Evolutionary conservation across 441 rosid genomes (phyloP), one percentile per base, ranked within the genome.

Genomic region (Aquilaria agallochum): DNA sequence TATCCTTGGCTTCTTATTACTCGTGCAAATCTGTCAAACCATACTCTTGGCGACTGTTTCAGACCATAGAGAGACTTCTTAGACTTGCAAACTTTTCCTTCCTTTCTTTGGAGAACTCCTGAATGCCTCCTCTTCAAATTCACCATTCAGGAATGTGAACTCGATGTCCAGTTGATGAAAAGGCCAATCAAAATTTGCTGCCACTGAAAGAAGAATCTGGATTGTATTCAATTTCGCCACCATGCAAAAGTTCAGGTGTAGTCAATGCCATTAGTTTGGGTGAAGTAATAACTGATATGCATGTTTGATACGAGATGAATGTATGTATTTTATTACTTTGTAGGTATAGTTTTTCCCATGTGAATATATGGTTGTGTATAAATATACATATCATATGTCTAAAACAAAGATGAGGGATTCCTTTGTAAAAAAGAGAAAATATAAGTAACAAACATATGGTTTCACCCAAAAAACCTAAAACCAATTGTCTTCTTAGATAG

Each of bases 41-140:
- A 62, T 0, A 44, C 66, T 30, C 36, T 36, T 1, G 66, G 58
- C 20, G 58, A 51, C n/a, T 62, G 58, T 15, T 51, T 50, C 31
- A 31, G 8, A 3, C 46, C 55, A 48, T 49, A 49, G 2, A 60
- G 11, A 11, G 46, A 11, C 5, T 60, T 48, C 20, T 13, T 9
- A 3, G 11, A 27, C 13, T 9, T 11, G n/a, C 46, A 49, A 5
- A 49, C 44, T 31, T 46, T 8, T 2, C 33, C 12, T 2, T 14
- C 48, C 20, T 11, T 10, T 48, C 45, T 27, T 15, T 11, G 11
- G 6, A 14, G 12, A 3, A 6, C 5, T 56, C 66, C 50, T 52
- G 33, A 13, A 62, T 0, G 51, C 58, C 14, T 62, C 58, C 32
- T 62, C 50, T 52, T 36, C 33, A 0, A 62, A 20, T 12, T 62